Conservation (phyloP, 2,329 filamentous ascomycete species). For the Ascochyta clinopodiicola region DNA sequence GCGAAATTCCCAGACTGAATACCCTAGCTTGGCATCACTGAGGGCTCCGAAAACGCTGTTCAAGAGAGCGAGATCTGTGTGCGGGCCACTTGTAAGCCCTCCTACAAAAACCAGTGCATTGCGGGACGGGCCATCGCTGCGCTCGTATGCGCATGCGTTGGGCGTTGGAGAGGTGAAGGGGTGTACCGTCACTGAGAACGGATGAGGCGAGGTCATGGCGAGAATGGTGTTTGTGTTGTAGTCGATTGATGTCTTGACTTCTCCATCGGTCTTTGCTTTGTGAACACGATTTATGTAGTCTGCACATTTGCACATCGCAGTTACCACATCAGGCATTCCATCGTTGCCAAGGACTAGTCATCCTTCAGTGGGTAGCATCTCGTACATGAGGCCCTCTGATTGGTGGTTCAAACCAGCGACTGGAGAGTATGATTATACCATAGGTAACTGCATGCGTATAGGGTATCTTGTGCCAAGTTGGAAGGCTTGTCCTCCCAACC, state of each 20-base stretch:
- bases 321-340: background rate
- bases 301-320: background rate
- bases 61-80: conserved; percentile 11
- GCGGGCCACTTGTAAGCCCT: conserved; percentile 21
- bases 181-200: conserved; percentile 14
- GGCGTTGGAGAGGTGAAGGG: conserved; percentile 14
- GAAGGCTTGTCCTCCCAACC: background rate
- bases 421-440: too few species aligned
- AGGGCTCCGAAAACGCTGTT: background rate
- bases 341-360: background rate
- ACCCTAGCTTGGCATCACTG: background rate
- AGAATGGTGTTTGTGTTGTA: background rate
- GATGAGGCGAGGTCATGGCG: background rate
- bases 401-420: background rate
- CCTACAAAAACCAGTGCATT: conserved; percentile 23
- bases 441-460: too few species aligned
- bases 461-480: background rate
- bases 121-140: conserved; percentile 1
- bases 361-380: background rate
- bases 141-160: conserved; percentile 21
- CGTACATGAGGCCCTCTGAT: background rate
- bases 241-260: background rate
- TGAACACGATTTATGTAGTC: background rate
- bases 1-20: conserved; percentile 23
- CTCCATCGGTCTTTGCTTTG: background rate